Evolutionary conservation across 2,329 filamentous ascomycete genomes (phyloP), one percentile per base, ranked within the genome.

Genomic region (Alternaria tenuissima): DNA sequence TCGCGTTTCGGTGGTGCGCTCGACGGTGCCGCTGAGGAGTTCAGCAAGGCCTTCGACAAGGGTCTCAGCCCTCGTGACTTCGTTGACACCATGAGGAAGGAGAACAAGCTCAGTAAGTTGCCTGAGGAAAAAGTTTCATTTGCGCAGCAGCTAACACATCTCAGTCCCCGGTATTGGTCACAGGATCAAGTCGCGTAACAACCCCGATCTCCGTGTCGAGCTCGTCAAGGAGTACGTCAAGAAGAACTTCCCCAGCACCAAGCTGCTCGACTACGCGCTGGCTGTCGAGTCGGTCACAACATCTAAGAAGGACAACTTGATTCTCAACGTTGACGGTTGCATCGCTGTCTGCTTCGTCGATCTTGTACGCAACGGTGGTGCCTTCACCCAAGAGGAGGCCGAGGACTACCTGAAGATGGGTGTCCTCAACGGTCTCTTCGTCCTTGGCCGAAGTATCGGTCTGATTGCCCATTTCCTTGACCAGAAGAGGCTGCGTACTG

Each of bases 251-350:
- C 93, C 95, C 73, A 94, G 85, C 85, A 93, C 92, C 88, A 98
- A 98, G 88, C 89, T 98, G 79, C 93, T 99, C 80, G 95, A 99
- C 85, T 99, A 97, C 81, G 95, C 95, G 70, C 89, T 99, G 78
- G 95, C 95, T 47, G 95, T 99, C 71, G 95, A 99, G 88, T 92
- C 91, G 11, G 95, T 99, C 68, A 99, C 95, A 57, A 99, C 95
- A 52, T 97, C 93, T 69, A 99, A 99, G 92, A 99, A 99, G 88
- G 95, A 99, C 85, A 99, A 98, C 87, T 89, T 99, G 72, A 99
- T 99, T 75, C 90, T 99, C 77, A 99, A 99, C 87, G 95, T 99
- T 61, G 95, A 98, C 79, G 95, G 95, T 75, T 97, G 93, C 81
- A 91, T 99, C 77, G 95, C 95, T 70, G 95, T 99, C 80, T 97